Evolutionary conservation across 2,329 filamentous ascomycete genomes (phyloP).

Genomic region (Thielaviopsis punctulata): DNA sequence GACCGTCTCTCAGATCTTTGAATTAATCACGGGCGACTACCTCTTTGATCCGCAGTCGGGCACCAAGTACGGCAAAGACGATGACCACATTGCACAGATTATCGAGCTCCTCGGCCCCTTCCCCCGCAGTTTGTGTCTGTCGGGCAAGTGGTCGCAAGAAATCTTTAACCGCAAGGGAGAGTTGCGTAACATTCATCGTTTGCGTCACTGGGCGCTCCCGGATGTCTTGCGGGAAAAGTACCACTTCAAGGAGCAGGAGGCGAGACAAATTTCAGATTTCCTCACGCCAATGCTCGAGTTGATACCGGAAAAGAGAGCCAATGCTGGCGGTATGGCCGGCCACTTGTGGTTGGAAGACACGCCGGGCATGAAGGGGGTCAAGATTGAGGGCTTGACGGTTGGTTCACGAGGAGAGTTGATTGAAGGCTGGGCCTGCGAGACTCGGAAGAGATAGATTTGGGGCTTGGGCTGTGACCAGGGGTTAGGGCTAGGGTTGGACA

Average conservation of each 20-base stretch:
- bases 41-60: slow-evolving; percentile 96
- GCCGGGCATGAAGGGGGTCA: slow-evolving; percentile 69
- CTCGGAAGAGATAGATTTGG: slow-evolving; percentile 70
- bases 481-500: too few species aligned
- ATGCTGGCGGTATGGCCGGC: slow-evolving; percentile 86
- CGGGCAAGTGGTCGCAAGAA: slow-evolving; percentile 94
- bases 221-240: slow-evolving; percentile 95
- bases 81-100: slow-evolving; percentile 97
- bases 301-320: slow-evolving; percentile 72
- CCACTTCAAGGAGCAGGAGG: slow-evolving; percentile 74
- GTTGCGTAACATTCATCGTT: slow-evolving; percentile 86
- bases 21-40: slow-evolving; percentile 95
- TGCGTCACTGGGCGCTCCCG: slow-evolving; percentile 87
- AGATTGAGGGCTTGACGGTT: slow-evolving; percentile 55
- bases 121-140: slow-evolving; percentile 77
- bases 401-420: slow-evolving; percentile 81
- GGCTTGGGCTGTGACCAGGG: too few species aligned
- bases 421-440: slow-evolving; percentile 79
- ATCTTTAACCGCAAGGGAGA: slow-evolving; percentile 98
- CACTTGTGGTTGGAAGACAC: slow-evolving; percentile 72
- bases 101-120: slow-evolving; percentile 92
- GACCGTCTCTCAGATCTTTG: slow-evolving; percentile 57
- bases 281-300: slow-evolving; percentile 82
- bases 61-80: slow-evolving; percentile 97
- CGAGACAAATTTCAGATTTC: slow-evolving; percentile 63